Evolutionary conservation across 768 basidiomycete genomes (phyloP).

Genomic region (Glaciozyma antarctica): DNA sequence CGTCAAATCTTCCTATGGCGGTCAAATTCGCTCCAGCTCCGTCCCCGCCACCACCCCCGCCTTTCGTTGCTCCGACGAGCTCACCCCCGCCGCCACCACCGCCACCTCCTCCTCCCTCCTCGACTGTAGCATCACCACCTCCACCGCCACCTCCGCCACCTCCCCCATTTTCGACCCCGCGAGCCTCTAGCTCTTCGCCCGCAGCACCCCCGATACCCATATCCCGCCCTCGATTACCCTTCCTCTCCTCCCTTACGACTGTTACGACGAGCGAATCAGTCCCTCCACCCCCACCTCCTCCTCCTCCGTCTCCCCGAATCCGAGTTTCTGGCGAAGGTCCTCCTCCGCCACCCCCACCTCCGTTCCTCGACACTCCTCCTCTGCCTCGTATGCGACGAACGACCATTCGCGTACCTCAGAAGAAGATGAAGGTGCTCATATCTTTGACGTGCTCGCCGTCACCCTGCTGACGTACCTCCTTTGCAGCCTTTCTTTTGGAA

Average conservation of each 20-base stretch:
- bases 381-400: neutral
- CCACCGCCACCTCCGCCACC: constrained; percentile 2
- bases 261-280: neutral
- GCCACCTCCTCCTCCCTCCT: neutral
- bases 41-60: neutral
- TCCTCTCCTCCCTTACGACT: too few relatives aligned
- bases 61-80: neutral
- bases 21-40: neutral
- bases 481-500: constrained; percentile 79
- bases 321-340: constrained; percentile 22
- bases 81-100: neutral
- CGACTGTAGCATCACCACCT: neutral
- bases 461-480: neutral
- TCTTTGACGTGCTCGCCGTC: neutral
- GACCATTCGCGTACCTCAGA: constrained; percentile 4
- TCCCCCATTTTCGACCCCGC: neutral
- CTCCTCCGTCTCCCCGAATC: neutral
- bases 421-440: constrained; percentile 27
- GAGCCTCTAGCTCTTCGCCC: too few relatives aligned
- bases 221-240: too few relatives aligned
- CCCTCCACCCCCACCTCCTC: constrained; percentile 39
- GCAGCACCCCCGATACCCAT: too few relatives aligned
- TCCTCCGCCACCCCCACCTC: constrained; percentile 41
- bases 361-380: constrained; percentile 17
- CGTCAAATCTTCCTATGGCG: constrained; percentile 18